phyloP scores from a whole-genome alignment of 1,284 basidiomycete species.

The Microbotryum saponariae region DNA sequence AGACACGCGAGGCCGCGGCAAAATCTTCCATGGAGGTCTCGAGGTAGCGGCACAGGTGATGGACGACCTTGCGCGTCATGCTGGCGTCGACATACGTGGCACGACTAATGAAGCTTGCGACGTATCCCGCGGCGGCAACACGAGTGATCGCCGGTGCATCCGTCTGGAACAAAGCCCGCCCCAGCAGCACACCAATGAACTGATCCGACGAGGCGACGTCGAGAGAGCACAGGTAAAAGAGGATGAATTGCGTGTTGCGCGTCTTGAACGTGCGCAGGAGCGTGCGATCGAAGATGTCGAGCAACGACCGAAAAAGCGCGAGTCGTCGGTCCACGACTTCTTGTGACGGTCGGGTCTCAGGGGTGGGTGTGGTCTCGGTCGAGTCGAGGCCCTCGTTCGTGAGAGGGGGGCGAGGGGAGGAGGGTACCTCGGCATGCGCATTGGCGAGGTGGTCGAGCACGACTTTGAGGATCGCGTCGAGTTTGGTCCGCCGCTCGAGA shows the following conservation, averaged over 20 bases:
- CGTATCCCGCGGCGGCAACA: slow-evolving; percentile 82
- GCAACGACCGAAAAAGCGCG: slow-evolving; percentile 64
- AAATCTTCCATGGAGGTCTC: slow-evolving; percentile 63
- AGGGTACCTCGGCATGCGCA: slow-evolving; percentile 35
- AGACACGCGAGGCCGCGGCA: slow-evolving; percentile 42
- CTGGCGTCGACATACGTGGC: slow-evolving; percentile 76
- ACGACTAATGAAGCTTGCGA: slow-evolving; percentile 85
- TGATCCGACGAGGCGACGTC: slow-evolving; percentile 82
- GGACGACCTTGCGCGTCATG: slow-evolving; percentile 66
- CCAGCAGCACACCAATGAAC: slow-evolving; percentile 86
- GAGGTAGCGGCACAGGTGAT: slow-evolving; percentile 76
- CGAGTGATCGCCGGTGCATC: slow-evolving; percentile 63
- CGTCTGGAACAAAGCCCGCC: slow-evolving; percentile 66
- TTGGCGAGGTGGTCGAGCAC: slow-evolving; percentile 68
- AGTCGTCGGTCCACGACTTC: slow-evolving; percentile 25
- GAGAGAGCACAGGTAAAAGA: slow-evolving; percentile 92
- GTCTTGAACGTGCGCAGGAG: slow-evolving; percentile 95
- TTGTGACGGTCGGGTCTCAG: slow-evolving; percentile 33
- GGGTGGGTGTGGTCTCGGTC: slow-evolving; percentile 30
- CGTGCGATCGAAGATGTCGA: slow-evolving; percentile 84
- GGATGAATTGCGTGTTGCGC: slow-evolving; percentile 90
- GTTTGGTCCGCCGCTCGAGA: slow-evolving; percentile 77
- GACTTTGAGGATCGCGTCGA: slow-evolving; percentile 78
- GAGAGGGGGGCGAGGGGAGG: slow-evolving; percentile 5
- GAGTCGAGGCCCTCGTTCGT: not conserved